Evolutionary conservation across 192 early-diverging fungal species (phyloP).

Genomic region (Podila epicladia): DNA sequence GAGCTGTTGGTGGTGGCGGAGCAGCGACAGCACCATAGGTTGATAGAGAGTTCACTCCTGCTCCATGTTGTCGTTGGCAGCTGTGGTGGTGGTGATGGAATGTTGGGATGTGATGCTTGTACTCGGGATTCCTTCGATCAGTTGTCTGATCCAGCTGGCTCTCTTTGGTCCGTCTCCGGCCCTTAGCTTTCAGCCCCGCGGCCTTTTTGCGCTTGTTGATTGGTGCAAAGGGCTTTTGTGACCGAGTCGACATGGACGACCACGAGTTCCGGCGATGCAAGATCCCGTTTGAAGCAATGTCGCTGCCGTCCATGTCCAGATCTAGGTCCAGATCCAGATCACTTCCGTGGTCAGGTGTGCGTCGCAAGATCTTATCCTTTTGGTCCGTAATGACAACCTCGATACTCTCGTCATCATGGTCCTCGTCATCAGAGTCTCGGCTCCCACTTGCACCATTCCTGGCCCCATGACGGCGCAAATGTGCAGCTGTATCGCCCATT

Average conservation of each 20-base stretch:
- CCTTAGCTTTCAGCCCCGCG: background rate
- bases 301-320: background rate
- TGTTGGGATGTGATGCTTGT: background rate
- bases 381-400: conserved; percentile 41
- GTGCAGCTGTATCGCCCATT: conserved; percentile 15
- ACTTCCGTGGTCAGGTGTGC: background rate
- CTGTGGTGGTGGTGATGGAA: conserved; percentile 6
- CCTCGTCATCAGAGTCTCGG: conserved; percentile 3
- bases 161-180: conserved; percentile 17
- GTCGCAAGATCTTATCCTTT: conserved; percentile 37
- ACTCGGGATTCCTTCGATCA: background rate
- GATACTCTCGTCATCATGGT: conserved; percentile 22
- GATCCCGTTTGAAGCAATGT: background rate
- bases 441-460: background rate
- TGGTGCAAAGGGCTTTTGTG: conserved; percentile 42
- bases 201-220: conserved; percentile 38
- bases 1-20: background rate
- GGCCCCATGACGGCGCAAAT: background rate
- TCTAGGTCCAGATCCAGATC: conserved; percentile 22
- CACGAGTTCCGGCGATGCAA: conserved; percentile 11
- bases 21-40: background rate
- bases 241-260: conserved; percentile 20
- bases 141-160: background rate
- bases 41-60: background rate
- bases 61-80: background rate